Evolutionary conservation across 2,329 filamentous ascomycete genomes (phyloP).

Genomic region (Colletotrichum graminicola): DNA sequence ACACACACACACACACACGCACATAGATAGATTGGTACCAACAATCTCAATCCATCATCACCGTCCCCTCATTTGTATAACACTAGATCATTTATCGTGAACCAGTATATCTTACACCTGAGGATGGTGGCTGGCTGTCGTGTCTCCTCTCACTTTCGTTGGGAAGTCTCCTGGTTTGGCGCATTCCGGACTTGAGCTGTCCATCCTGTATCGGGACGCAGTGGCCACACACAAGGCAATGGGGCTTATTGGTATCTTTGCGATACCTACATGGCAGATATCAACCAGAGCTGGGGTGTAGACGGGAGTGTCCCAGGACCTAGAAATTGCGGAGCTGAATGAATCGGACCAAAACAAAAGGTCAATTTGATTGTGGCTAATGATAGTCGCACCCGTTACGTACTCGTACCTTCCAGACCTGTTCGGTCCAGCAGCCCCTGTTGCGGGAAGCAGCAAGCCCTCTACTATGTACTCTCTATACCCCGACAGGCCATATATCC

Average conservation of each 20-base stretch:
- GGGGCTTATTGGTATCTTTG: neutral
- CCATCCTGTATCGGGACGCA: neutral
- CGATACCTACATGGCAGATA: neutral
- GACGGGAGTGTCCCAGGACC: neutral
- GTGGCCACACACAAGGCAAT: neutral
- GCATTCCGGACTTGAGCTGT: neutral
- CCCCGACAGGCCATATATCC: neutral
- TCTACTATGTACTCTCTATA: neutral
- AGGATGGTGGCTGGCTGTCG: too few species aligned
- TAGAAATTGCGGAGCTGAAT: too few species aligned
- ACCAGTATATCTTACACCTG: neutral
- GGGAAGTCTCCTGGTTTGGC: neutral
- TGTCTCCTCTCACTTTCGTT: neutral
- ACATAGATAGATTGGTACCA: slow-evolving; percentile 33
- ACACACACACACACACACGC: slow-evolving; percentile 1
- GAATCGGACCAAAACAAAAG: too few species aligned
- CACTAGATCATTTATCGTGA: neutral
- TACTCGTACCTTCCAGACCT: too few species aligned
- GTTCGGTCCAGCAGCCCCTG: neutral
- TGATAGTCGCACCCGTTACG: too few species aligned
- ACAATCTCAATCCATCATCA: neutral
- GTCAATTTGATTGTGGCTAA: too few species aligned
- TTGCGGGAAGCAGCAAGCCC: neutral
- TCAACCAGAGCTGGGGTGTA: neutral
- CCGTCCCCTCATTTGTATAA: neutral